These are phyloP conservation scores for Fusarium agapanthi DNA, from an alignment of 2,329 filamentous ascomycete genomes.

Conservation along the genomic window DNA sequence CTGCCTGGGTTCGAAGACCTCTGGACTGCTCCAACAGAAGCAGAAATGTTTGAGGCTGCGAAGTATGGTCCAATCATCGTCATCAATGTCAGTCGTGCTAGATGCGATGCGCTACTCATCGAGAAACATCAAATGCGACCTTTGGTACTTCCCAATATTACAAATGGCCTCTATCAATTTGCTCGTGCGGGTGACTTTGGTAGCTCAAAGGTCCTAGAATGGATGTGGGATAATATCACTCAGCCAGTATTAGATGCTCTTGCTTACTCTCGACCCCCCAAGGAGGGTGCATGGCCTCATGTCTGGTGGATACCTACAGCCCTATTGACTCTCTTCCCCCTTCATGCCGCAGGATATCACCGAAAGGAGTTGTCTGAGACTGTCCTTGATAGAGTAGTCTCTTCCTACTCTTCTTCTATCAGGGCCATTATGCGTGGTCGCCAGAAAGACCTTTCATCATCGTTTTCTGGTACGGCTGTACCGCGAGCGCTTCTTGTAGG, in stretches of 20 bases:
- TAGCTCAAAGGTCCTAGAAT: background rate
- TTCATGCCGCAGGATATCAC: background rate
- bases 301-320: background rate
- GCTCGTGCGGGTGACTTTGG: background rate
- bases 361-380: background rate
- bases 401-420: background rate
- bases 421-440: background rate
- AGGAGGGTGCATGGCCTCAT: background rate
- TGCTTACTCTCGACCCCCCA: accelerated
- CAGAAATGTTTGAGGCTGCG: background rate
- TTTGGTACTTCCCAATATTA: background rate
- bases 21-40: background rate
- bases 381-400: background rate
- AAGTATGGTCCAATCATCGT: background rate
- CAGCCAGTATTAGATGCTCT: background rate
- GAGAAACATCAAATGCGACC: background rate
- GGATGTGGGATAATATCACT: background rate
- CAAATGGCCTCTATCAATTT: background rate
- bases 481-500: background rate
- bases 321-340: background rate
- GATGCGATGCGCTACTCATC: background rate
- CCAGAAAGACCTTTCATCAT: background rate
- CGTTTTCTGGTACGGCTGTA: accelerated
- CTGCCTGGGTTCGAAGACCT: background rate
- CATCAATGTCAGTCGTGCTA: background rate